Evolutionary conservation across 768 basidiomycete species (phyloP).

Genomic region (Pilatotrama ljubarskyi): DNA sequence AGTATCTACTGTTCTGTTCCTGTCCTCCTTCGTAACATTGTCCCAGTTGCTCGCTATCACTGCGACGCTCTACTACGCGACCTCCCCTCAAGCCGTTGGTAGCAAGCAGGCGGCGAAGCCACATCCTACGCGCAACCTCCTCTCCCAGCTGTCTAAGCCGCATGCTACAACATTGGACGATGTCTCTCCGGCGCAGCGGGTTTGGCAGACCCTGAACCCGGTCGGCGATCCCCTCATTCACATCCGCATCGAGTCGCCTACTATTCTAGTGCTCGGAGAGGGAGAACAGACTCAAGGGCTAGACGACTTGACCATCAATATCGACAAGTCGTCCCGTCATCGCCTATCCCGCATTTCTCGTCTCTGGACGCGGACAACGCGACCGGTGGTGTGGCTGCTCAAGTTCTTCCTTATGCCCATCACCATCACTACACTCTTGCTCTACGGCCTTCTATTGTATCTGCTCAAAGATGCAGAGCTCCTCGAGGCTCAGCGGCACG

Average conservation of each 20-base stretch:
- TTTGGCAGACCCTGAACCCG: conserved; percentile 82
- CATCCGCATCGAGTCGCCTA: conserved; percentile 78
- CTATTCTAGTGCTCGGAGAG: conserved; percentile 60
- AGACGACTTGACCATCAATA: conserved; percentile 14
- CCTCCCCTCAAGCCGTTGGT: conserved; percentile 45
- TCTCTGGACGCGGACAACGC: conserved; percentile 49
- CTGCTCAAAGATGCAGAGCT: conserved; percentile 90
- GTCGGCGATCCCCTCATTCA: conserved; percentile 64
- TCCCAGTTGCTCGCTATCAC: conserved; percentile 75
- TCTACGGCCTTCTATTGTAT: conserved; percentile 81
- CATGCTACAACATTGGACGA: conserved; percentile 11
- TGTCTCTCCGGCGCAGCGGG: conserved; percentile 55
- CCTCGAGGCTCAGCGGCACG: conserved; percentile 79
- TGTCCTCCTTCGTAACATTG: background rate
- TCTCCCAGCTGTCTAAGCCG: conserved; percentile 24
- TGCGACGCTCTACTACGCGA: conserved; percentile 72
- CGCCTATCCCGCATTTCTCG: conserved; percentile 32
- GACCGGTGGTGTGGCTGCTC: conserved; percentile 67
- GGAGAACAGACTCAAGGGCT: background rate
- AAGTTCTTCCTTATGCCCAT: conserved; percentile 89
- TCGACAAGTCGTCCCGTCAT: conserved; percentile 21
- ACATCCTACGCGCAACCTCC: conserved; percentile 30
- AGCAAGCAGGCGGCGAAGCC: conserved; percentile 22
- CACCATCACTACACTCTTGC: conserved; percentile 64
- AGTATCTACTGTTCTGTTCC: conserved; percentile 22